Evolutionary conservation across 2,329 filamentous ascomycete genomes (phyloP), one percentile per base, ranked within the genome.

Genomic region (Fusarium nurragi): DNA sequence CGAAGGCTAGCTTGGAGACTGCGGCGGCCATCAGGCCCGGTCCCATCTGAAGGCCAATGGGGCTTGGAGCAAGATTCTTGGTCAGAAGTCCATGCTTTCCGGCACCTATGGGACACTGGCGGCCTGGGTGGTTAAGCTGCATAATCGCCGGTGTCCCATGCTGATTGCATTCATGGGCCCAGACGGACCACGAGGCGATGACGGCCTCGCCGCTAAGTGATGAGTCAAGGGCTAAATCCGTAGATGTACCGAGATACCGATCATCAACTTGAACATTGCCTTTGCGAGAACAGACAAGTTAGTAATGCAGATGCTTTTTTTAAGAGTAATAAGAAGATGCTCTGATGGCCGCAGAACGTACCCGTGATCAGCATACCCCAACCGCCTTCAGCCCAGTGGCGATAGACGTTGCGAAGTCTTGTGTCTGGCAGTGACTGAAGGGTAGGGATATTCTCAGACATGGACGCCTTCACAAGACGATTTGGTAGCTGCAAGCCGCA

Each of bases 221-320:
- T 19, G 44, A 36, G 22, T 47, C 32, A n/a, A 47, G 21, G 8
- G 22, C 21, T 18, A 47, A n/a, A 18, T 47, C 44, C 25, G 44
- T 47, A 10, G 44, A 47, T 9, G 44, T 47, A 12, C 44, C 44
- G 14, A 47, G 30, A 18, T 47, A 47, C 0, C 44, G 44, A 7
- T 47, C 44, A 19, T 47, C 44, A 14, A 47, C 44, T 36, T 47
- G 44, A 6, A 47, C 44, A 12, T 47, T 47, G 16, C 44, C 44
- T 46, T n/a, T n/a, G n/a, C n/a, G n/a, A 16, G 12, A 23, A 11
- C 6, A 23, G 8, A 16, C 9, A 23, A 16, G 43, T 46, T 16
- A 34, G 43, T 14, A 18, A 14, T 34, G 6, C 12, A 7, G 12
- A 14, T 9, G 13, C 11, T 13, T 11, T 11, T 5, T 26, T 8